Base-by-base conservation (phyloP, 805 yeast species). In the Torulaspora microellipsoides region DNA sequence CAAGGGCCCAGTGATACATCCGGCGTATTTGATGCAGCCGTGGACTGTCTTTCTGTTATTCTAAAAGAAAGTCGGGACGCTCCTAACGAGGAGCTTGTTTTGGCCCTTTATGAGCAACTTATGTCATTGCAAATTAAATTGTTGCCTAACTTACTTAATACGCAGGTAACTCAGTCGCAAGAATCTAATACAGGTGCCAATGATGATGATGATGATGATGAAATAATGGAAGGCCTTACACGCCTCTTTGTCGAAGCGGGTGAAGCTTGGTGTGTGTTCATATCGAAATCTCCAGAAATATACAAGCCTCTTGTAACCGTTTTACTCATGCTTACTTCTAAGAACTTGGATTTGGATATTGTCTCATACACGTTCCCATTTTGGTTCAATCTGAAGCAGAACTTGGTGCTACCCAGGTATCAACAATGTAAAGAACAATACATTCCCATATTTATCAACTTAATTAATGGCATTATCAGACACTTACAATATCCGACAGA, bases 281-380 rank as follows among this genome's bases (percentile, higher is more conserved):
- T 93, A 39, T 88, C 91, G 6, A 79, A 79, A 54, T 69, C 75
- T 41, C 93, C 97, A 0, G 66, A 65, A 35, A 75, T 76, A 35
- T 90, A 85, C 67, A 75, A 77, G 50, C 84, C 85, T 1, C 67
- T 93, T 55, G 90, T 90, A 14, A 81, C 78, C 45, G 78, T 86
- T 5, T 64, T 91, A 15, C 71, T 88, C 34, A 78, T 81, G 48
- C 77, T 90, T 49, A 74, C 95, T 17, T 73, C 81, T 31, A 78
- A 78, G 51, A 86, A 84, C 38, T 83, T 83, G 38, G 97, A 91
- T 64, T 74, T 91, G 57, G 98, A 91, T 56, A 79, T 89, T 43
- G 91, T 88, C 15, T 83, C 85, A 62, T 89, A 85, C 63, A 85
- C 98, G 0, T 93, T 93, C 66, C 81, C 86, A 53, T 93, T 93